These are phyloP conservation scores for Leccinum longicurvipes DNA, from an alignment of 768 basidiomycete species.

Conservation along the genomic window DNA sequence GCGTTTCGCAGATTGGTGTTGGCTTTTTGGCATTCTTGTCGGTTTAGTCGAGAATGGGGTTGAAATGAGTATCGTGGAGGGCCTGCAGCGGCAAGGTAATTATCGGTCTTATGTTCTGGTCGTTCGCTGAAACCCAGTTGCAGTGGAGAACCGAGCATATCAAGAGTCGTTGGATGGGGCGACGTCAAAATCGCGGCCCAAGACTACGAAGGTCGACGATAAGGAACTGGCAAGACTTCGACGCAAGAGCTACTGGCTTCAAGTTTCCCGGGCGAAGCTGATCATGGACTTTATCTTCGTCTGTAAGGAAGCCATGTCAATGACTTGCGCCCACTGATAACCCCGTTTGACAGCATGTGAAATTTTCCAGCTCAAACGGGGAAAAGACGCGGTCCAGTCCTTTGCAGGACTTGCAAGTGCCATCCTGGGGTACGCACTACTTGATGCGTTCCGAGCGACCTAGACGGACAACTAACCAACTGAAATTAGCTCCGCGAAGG, in stretches of 20 bases:
- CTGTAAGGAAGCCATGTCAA: conserved; percentile 45
- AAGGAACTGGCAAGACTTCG: conserved; percentile 66
- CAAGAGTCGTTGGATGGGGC: conserved; percentile 68
- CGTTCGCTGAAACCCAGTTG: not conserved
- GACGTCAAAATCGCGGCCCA: conserved; percentile 66
- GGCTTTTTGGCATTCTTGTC: conserved; percentile 76
- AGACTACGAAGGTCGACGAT: conserved; percentile 56
- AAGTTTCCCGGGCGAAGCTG: conserved; percentile 65
- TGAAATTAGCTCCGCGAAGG: conserved; percentile 59
- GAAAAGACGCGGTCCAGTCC: conserved; percentile 57
- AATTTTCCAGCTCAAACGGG: conserved; percentile 67
- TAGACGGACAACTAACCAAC: not conserved
- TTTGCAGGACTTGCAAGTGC: conserved; percentile 67
- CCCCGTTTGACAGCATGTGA: conserved; percentile 59
- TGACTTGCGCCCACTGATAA: conserved; percentile 6
- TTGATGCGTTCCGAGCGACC: conserved; percentile 2
- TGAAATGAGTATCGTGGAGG: conserved; percentile 67
- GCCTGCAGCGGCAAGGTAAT: conserved; percentile 61
- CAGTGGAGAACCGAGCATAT: conserved; percentile 74
- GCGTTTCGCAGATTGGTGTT: conserved; percentile 81
- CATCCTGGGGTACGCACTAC: conserved; percentile 58
- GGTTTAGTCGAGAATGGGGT: conserved; percentile 82
- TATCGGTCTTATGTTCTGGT: not conserved
- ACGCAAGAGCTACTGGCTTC: conserved; percentile 75
- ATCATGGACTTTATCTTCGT: conserved; percentile 86